Evolutionary conservation across 2,329 filamentous ascomycete species (phyloP), one percentile per base, ranked within the genome.

Genomic region (Rhynchosporium secalis): DNA sequence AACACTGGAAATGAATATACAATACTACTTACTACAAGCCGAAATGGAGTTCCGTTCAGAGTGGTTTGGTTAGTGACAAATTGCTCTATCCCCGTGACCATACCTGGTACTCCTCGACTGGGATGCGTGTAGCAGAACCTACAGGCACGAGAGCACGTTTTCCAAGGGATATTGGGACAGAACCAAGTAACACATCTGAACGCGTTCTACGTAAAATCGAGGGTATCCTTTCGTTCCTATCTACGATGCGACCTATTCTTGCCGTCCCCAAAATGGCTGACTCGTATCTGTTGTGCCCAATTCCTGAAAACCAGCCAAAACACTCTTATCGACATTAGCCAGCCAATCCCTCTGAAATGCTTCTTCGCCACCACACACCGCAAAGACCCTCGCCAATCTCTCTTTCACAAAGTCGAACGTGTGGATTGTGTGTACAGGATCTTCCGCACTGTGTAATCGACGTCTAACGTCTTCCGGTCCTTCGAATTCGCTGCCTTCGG

Each of bases 321-420:
- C 83, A 63, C 92, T 86, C 68, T 81, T 81, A 74, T 95, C 91
- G 31, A 95, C 89, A 65, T 92, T 90, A n/a, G 80, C 80, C 13
- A 86, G 76, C 85, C 87, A 93, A 56, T 87, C 81, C 60, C 84
- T 80, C 72, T 87, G 81, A 73, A 95, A 94, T 3, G 73, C 76
- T 56, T 83, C 79, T 69, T 88, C 83, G 0, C 89, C 89, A 1
- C 90, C 90, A 3, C 80, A 80, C 3, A 79, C 77, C 56, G 78
- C 77, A 26, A 92, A 82, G 4, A 87, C 76, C 13, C 80, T 78
- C 61, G 83, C 79, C 40, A 95, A 72, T 58, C 85, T 82, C 65
- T 84, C 80, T 69, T 81, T 81, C 2, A 92, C 81, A 73, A 89
- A 93, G 1, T 79, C 76, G 54, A 86, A 83, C 1, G 87, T 80